Evolutionary conservation across 2,329 filamentous ascomycete genomes (phyloP), one percentile per base, ranked within the genome.

Genomic region (Cercospora beticola): DNA sequence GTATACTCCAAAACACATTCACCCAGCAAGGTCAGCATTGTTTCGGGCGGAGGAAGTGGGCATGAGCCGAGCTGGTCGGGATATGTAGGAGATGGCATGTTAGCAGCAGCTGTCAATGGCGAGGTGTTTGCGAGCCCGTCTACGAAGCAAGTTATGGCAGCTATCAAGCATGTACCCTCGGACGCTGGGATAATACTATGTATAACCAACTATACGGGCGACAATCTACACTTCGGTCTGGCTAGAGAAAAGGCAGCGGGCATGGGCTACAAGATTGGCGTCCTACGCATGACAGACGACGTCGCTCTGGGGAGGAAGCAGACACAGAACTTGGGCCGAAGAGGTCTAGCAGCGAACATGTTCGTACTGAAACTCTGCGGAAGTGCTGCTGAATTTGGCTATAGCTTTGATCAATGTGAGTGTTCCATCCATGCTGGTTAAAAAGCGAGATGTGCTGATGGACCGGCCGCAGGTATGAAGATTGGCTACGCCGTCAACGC

Each of bases 181-280:
- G 81, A 83, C 26, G 80, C 79, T 26, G 83, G 83, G 0, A 78
- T 83, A 3, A 83, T 84, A 56, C 70, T 84, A 16, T 83, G 82
- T 60, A 84, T 84, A 23, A 84, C 82, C 0, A 84, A 84, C 64
- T 84, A 84, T 64, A 84, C 83, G 0, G 83, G 83, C 1, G 83
- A 84, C 66, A 83, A 83, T 74, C 76, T 84, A 43, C 83, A 84
- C 73, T 84, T 84, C 70, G 83, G 83, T 1, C 75, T 85, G 9
- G 83, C 83, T 46, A 78, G 81, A 62, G 83, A 84, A 68, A 84
- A 84, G 70, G 81, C 82, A 0, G 77, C 79, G 14, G 82, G 81
- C 2, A 56, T 80, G 66, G 83, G 82, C 1, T 81, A 82, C 62
- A 82, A 81, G 56, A 78, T 84, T 16, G 82, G 80, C 56, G 81